Evolutionary conservation across 2,329 filamentous ascomycete genomes (phyloP), one percentile per base, ranked within the genome.

Genomic region (Metarhizium rileyi): DNA sequence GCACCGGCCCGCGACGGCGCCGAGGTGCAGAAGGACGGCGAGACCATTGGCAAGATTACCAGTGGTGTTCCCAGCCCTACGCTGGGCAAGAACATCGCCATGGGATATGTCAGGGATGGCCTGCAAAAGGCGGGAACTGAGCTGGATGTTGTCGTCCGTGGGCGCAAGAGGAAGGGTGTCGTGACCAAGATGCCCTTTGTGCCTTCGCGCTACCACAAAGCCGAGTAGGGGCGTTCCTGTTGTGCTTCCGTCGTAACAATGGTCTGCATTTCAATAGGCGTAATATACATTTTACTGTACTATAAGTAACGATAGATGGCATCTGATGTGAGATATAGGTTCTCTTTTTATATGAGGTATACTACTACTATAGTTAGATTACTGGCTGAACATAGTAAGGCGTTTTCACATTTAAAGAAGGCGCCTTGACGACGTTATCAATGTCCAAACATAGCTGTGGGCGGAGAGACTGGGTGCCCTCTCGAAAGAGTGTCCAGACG

Each of bases 171-270:
- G 59, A 83, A 81, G 68, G 90, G 84, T 1, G 77, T 78, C 3
- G 86, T 95, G 28, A 77, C 81, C 8, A 90, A 90, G 73, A 93
- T 95, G 90, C 90, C 90, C 1, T 95, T 95, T 66, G 77, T 94
- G 47, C 76, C 82, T 46, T 81, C 77, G 59, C 90, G 87, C 69
- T 95, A 95, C 68, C 86, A 62, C 59, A 65, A 62, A 57, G 43
- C 42, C 27, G 28, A 44, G 9, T 44, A 28, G 38, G 12, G 12
- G 30, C 27, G 8, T 28, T 33, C 16, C 16, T 16, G 4, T 20
- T 38, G 35, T 20, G 10, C 20, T 20, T 8, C 1, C 20, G 5
- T 8, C 1, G 16, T 10, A 38, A 7, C 18, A 38, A 20, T 8
- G 30, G 5, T 4, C 20, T 41, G 46, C 22, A 47, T 22, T n/a